Percentiles rank a stretch among this genome's conserved stretches.
phyloP scores from a whole-genome alignment of 768 basidiomycete species.

The Boletus reticulatus region DNA sequence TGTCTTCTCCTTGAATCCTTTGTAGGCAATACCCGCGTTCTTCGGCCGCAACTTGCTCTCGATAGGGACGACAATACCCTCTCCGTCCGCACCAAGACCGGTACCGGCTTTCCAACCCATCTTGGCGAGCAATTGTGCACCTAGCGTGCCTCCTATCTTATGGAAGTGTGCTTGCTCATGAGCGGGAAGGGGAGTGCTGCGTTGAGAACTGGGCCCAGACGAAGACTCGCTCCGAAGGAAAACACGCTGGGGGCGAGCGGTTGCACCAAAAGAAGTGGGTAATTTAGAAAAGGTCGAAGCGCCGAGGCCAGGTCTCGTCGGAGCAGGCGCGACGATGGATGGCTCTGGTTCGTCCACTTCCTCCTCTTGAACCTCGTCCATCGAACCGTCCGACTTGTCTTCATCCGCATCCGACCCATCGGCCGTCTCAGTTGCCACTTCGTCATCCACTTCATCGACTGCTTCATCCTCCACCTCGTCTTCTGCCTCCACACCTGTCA shows the following conservation, averaged over 20 bases:
- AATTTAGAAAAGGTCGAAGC: constrained; percentile 26
- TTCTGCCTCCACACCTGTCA: constrained; percentile 35
- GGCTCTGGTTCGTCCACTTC: constrained; percentile 30
- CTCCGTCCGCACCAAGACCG: constrained; percentile 71
- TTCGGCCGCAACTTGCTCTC: constrained; percentile 83
- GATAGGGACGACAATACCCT: constrained; percentile 86
- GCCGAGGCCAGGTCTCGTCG: constrained; percentile 21
- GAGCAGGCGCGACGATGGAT: constrained; percentile 27
- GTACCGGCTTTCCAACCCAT: constrained; percentile 91
- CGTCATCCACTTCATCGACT: constrained; percentile 38
- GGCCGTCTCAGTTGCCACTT: constrained; percentile 22
- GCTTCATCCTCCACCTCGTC: constrained; percentile 38
- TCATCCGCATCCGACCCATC: constrained; percentile 39
- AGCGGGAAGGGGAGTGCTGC: constrained; percentile 53
- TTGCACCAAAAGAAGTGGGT: constrained; percentile 39
- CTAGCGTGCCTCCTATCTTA: constrained; percentile 73
- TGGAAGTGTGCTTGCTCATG: constrained; percentile 79
- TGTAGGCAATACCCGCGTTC: constrained; percentile 84
- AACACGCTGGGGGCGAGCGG: constrained; percentile 39
- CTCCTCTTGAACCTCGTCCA: constrained; percentile 37
- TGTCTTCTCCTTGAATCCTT: constrained; percentile 86
- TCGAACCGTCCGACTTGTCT: constrained; percentile 32
- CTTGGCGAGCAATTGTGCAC: constrained; percentile 88
- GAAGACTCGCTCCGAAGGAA: constrained; percentile 55
- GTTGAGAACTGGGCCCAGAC: constrained; percentile 39